Conservation (phyloP, 805 yeast species). For the Myxozyma neglecta region DNA sequence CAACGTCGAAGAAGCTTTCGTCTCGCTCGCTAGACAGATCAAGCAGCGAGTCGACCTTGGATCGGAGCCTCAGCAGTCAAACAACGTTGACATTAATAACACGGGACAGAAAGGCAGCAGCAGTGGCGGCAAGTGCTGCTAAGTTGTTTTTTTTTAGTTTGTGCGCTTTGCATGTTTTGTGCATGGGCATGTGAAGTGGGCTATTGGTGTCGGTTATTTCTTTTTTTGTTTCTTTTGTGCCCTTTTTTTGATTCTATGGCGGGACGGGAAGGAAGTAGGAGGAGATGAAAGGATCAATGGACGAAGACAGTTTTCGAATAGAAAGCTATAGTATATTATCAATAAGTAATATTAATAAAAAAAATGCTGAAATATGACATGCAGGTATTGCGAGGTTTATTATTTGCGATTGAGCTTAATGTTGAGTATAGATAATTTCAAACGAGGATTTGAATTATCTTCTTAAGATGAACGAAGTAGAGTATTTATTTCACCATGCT, state of each 20-base stretch:
- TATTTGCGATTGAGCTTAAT: not conserved
- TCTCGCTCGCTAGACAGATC: slow-evolving; percentile 63
- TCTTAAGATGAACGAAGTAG: not conserved
- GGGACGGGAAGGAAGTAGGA: not conserved
- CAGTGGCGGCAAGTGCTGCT: slow-evolving; percentile 41
- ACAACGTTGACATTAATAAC: slow-evolving; percentile 38
- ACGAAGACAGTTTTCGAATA: not conserved
- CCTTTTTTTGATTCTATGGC: not conserved
- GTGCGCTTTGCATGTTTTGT: not conserved
- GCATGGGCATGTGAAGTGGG: not conserved
- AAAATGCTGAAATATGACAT: not conserved
- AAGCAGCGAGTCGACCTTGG: slow-evolving; percentile 56
- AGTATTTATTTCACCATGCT: not conserved
- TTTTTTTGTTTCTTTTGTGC: not conserved
- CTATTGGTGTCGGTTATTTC: not conserved
- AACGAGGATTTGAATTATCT: not conserved
- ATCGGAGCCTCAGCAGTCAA: slow-evolving; percentile 33
- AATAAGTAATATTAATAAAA: not conserved
- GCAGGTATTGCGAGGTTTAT: not conserved
- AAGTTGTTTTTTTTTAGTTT: not conserved
- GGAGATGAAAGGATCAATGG: not conserved
- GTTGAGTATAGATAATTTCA: not conserved
- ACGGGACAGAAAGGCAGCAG: slow-evolving; percentile 22
- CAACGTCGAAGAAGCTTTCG: slow-evolving; percentile 89
- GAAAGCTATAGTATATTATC: not conserved